Evolutionary conservation across 1,139 yeast genomes (phyloP), one percentile per base, ranked within the genome.

Genomic region (Insectozyma bohioensis): DNA sequence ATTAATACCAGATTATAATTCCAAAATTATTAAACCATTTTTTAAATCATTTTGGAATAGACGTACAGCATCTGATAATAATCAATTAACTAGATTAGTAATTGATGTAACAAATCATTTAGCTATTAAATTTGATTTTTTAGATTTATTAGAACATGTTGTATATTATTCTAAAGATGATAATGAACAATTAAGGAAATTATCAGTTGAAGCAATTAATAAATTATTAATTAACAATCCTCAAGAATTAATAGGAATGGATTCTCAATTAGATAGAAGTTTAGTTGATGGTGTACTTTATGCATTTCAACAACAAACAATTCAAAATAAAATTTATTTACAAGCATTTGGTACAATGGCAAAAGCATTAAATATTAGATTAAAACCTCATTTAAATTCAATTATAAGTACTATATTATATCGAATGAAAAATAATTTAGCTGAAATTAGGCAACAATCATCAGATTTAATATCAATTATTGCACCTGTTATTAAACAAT

Each of bases 221-320:
- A 58, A 55, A 28, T 57, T 67, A 46, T 46, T 66, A 8, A 33
- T 48, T 3, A 32, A 47, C 2, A 50, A 49, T 22, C 56, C 62
- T 0, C 62, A 61, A 9, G 57, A 61, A 25, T 46, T 67, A n/a
- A 48, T 69, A 12, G 74, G 69, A 2, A 45, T 67, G 39, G 64
- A 58, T 33, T 37, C 59, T 1, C 57, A 51, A 25, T 43, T 80
- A 10, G 95, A 87, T 45, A 73, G 77, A 28, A 62, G 80, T 28
- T 62, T 92, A 26, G 70, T 92, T 8, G 97, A 92, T 58, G 95
- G 95, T 1, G 67, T 87, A 2, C 58, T 90, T n/a, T 80, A 72
- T 39, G 88, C 95, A 0, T 85, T 85, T 52, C 95, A 87, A 55
- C 87, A 85, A 39, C 96, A 88, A 48, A 67, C 77, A 0, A 40